These are phyloP conservation scores for Scedosporium boydii DNA, from an alignment of 2,329 filamentous ascomycete species.

Conservation along the genomic window DNA sequence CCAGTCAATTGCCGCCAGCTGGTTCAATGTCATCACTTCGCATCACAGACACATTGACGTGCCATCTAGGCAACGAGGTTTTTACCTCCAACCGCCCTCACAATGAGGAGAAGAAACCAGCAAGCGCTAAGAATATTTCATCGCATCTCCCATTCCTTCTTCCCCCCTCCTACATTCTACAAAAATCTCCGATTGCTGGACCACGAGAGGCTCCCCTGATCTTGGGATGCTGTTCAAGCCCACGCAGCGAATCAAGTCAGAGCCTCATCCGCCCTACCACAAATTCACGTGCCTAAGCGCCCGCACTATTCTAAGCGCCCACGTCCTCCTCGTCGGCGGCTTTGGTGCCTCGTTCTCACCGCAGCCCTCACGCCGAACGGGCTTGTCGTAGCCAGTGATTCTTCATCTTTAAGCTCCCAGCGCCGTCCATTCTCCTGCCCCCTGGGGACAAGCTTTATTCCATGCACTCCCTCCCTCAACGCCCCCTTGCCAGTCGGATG, in stretches of 20 bases:
- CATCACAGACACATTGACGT: no score
- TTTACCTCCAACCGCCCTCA: no score
- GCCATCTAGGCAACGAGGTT: no score
- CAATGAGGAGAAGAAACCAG: no score
- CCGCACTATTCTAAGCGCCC: slow-evolving; percentile 2
- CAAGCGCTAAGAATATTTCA: no score
- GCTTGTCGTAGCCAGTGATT: background rate
- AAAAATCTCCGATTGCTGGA: background rate
- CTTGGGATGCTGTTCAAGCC: background rate
- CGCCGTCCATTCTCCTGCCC: no score
- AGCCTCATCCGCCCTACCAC: background rate
- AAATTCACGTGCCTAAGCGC: slow-evolving; percentile 1
- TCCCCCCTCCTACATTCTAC: background rate
- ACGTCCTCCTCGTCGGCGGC: slow-evolving; percentile 1
- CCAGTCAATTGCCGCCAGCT: no score
- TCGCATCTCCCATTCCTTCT: no score
- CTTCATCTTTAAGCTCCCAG: background rate
- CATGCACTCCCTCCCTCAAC: background rate
- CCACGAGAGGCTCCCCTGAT: background rate
- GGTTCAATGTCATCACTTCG: no score
- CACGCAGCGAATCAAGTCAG: background rate
- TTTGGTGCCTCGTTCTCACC: background rate
- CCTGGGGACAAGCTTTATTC: background rate
- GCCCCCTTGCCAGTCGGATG: background rate
- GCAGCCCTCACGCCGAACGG: background rate